Evolutionary conservation across 1,139 yeast species (phyloP), one percentile per base, ranked within the genome.

Genomic region (Zygoascus hellenicus): DNA sequence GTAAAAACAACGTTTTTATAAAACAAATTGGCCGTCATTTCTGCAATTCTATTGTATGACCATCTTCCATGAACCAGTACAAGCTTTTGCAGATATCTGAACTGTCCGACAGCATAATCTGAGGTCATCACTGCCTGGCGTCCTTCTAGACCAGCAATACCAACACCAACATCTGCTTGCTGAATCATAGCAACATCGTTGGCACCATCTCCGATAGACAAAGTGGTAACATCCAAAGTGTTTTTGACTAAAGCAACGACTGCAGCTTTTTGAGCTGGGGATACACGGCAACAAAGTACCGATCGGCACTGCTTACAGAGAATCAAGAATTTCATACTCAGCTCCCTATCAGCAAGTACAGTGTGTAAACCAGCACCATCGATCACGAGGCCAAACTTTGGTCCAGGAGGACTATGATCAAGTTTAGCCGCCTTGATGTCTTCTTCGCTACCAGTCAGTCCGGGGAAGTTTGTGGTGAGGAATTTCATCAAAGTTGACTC

Each of bases 91-190:
- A 92, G 67, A 63, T 77, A 92, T 59, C 97, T 74, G 69, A 92
- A 92, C 66, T 92, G 98, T 10, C 97, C 98, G 64, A 92, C 72
- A 5, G 97, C 98, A 67, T 89, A 92, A 72, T 92, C 98, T 0
- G 97, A 85, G 9, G 96, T 85, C 98, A 92, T 92, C 13, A 85
- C 97, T n/a, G 98, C 98, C 65, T 92, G 97, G 48, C 97, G 76
- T 58, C 98, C 98, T 74, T 92, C 98, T 68, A 88, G 94, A 65
- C 98, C 98, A 42, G 96, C 95, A 59, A 92, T 90, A 68, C 98
- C 98, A 42, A 92, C 95, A 56, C 98, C 98, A 37, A 94, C 92
- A 69, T 94, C 95, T 1, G 98, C 98, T 30, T 95, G 90, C 65
- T 92, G 97, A 56, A 92, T 92, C 98, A 92, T 92, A 4, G 97